These are phyloP conservation scores for Claviceps africana DNA, from an alignment of 2,329 filamentous ascomycete genomes.

Conservation along the genomic window DNA sequence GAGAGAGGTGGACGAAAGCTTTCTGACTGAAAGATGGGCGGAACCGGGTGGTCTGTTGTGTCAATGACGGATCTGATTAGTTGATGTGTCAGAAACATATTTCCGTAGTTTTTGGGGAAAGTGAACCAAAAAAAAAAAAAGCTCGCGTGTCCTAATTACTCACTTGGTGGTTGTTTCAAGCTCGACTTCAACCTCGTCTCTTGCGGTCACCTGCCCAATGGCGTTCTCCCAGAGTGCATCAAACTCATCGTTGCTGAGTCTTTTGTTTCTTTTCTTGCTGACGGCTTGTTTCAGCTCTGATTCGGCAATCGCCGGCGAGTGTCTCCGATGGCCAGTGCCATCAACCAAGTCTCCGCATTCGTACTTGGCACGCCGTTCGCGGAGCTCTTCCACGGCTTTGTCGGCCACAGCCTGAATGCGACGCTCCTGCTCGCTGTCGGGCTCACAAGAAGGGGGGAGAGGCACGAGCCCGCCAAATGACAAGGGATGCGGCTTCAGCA, in stretches of 20 bases:
- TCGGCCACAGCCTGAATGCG: conserved; percentile 80
- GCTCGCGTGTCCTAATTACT: conserved; percentile 23
- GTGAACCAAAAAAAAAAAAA: not conserved
- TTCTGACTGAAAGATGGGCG: conserved; percentile 44
- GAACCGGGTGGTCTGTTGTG: conserved; percentile 57
- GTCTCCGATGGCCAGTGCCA: conserved; percentile 43
- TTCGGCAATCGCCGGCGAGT: conserved; percentile 48
- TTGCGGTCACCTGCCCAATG: conserved; percentile 53
- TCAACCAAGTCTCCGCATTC: conserved; percentile 68
- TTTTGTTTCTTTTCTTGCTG: conserved; percentile 61
- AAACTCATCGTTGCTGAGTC: conserved; percentile 77
- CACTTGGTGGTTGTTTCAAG: conserved; percentile 31
- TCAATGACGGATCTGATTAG: conserved; percentile 75
- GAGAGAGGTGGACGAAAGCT: conserved; percentile 76
- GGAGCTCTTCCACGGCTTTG: conserved; percentile 71
- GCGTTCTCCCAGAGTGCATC: conserved; percentile 73
- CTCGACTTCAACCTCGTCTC: conserved; percentile 42
- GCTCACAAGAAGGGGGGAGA: conserved; percentile 80
- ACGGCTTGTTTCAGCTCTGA: conserved; percentile 66
- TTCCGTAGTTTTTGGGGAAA: no score
- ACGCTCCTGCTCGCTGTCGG: conserved; percentile 82
- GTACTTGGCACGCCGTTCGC: conserved; percentile 72
- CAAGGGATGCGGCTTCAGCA: conserved; percentile 72
- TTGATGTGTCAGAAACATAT: conserved; percentile 42
- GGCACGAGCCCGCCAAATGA: conserved; percentile 70